These are phyloP conservation scores for Xylariaceae sp. DNA, from an alignment of 2,329 filamentous ascomycete species.

Conservation along the genomic window DNA sequence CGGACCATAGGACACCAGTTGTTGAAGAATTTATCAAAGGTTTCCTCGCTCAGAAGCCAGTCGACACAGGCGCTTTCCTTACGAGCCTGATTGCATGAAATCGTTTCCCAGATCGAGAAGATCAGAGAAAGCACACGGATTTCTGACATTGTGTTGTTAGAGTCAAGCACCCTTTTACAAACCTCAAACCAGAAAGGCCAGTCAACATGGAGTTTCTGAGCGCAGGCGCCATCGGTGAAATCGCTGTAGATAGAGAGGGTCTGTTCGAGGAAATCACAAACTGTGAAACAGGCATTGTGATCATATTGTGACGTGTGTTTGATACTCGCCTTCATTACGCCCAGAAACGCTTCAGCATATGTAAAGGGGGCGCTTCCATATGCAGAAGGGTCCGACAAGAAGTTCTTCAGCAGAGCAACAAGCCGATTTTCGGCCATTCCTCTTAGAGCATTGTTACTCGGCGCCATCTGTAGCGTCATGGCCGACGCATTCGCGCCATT, in stretches of 20 bases:
- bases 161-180: constrained; percentile 71
- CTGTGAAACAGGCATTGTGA: constrained; percentile 75
- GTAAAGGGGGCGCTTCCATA: constrained; percentile 52
- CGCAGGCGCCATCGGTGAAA: constrained; percentile 39
- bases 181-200: constrained; percentile 85
- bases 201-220: constrained; percentile 50
- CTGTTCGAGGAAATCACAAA: constrained; percentile 91
- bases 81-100: constrained; percentile 58
- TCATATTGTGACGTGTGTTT: constrained; percentile 74
- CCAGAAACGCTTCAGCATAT: constrained; percentile 71
- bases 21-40: constrained; percentile 79
- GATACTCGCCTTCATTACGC: constrained; percentile 67
- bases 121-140: constrained; percentile 78
- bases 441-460: constrained; percentile 61
- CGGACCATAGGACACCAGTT: constrained; percentile 96
- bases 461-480: constrained; percentile 56
- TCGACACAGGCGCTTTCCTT: constrained; percentile 67
- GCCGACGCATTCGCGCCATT: constrained; percentile 60
- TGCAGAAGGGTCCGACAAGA: constrained; percentile 52
- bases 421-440: constrained; percentile 86
- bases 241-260: constrained; percentile 58
- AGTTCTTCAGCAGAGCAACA: constrained; percentile 74
- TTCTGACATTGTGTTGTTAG: constrained; percentile 85
- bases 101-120: constrained; percentile 71
- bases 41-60: constrained; percentile 68